phyloP scores from a whole-genome alignment of 2,329 filamentous ascomycete genomes.

The Paecilomyces fulvus region DNA sequence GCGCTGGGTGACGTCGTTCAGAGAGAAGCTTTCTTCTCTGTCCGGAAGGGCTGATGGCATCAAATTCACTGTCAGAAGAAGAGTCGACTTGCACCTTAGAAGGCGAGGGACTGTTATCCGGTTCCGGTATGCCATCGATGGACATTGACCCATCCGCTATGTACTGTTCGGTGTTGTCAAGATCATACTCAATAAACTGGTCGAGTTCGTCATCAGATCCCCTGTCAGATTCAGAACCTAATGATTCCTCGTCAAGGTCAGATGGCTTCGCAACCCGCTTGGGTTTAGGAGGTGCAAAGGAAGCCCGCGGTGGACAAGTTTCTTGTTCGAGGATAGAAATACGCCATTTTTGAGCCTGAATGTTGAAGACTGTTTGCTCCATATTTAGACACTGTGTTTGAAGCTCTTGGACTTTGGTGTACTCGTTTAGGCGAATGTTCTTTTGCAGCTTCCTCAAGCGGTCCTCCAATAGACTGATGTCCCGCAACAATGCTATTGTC shows the following conservation, averaged over 20 bases:
- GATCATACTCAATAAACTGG: conserved; percentile 23
- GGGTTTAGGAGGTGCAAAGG: conserved; percentile 7
- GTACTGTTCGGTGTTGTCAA: conserved; percentile 1
- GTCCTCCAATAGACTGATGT: conserved; percentile 36
- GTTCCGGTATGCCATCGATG: background rate
- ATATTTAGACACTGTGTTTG: conserved; percentile 49
- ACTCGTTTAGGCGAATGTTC: conserved; percentile 46
- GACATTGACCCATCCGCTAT: background rate
- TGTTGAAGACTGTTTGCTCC: conserved; percentile 57
- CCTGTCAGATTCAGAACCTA: conserved; percentile 21
- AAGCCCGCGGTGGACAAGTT: conserved; percentile 20
- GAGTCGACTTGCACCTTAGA: background rate
- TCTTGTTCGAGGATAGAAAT: conserved; percentile 31
- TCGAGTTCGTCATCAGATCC: conserved; percentile 10
- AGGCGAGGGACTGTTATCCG: background rate
- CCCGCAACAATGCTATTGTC: conserved; percentile 37
- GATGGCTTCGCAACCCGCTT: background rate
- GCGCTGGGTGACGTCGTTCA: background rate
- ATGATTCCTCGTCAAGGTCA: conserved; percentile 25
- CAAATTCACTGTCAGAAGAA: conserved; percentile 2
- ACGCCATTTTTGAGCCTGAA: conserved; percentile 38
- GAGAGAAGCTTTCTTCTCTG: background rate
- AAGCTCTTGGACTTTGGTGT: conserved; percentile 47
- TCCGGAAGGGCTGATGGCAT: background rate
- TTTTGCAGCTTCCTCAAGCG: conserved; percentile 50